phyloP scores from a whole-genome alignment of 176 grass and related monocot species.

The maize (Zea mays) region DNA sequence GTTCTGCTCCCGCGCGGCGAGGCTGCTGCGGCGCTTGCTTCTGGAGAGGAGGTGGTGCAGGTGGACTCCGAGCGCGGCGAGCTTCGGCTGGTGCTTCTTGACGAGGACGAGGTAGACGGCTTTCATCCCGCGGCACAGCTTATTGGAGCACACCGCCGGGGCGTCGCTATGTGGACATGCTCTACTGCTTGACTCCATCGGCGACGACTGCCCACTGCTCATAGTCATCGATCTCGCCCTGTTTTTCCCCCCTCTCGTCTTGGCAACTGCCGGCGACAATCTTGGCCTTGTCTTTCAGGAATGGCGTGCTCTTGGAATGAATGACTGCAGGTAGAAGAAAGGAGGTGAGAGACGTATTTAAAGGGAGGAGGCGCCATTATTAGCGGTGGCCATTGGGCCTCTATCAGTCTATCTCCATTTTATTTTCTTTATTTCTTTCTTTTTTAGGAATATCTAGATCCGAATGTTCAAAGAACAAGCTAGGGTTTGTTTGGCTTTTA shows the following conservation, averaged over 20 bases:
- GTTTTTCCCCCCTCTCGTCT: not conserved
- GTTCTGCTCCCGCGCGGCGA: not conserved
- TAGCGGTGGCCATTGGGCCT: not conserved
- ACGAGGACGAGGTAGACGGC: constrained; percentile 61
- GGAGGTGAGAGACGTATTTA: constrained; percentile 14
- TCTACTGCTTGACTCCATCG: constrained; percentile 35
- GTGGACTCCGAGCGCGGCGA: constrained; percentile 63
- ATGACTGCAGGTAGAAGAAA: constrained; percentile 3
- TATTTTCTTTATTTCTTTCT: not conserved
- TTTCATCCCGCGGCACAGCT: constrained; percentile 53
- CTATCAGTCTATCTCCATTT: not conserved
- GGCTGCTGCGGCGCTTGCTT: constrained; percentile 32
- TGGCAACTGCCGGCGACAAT: not conserved
- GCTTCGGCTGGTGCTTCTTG: constrained; percentile 67
- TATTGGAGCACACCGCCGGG: constrained; percentile 33
- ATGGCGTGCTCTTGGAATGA: not conserved
- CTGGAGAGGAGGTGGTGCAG: constrained; percentile 58
- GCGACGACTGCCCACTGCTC: constrained; percentile 22
- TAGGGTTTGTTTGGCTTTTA: too few species aligned
- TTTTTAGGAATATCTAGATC: not conserved
- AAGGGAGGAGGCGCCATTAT: constrained; percentile 5
- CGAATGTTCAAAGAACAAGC: not conserved
- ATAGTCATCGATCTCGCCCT: constrained; percentile 1
- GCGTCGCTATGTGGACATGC: not conserved
- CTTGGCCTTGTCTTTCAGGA: not conserved